Evolutionary conservation across 345 rosid species (phyloP), one percentile per base, ranked within the genome.

Genomic region (Salix udensis): DNA sequence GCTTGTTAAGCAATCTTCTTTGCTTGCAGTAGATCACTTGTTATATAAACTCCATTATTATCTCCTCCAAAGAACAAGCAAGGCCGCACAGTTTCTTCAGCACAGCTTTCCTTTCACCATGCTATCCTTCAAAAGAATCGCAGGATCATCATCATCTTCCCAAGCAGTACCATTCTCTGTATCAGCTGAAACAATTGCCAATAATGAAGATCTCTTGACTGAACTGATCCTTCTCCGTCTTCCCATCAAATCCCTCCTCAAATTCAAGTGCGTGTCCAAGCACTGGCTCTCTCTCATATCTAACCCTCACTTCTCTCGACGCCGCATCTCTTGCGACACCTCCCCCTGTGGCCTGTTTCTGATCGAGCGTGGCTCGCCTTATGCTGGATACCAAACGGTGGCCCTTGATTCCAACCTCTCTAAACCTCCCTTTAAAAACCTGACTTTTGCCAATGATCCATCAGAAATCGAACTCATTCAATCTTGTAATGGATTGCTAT

Each of bases 401-500:
- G n/a, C 31, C 0, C 70, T 87, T 24, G 65, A 75, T 71, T 50
- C 74, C 44, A 65, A 21, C 14, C 73, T 26, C 50, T 68, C 73
- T 58, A 37, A 5, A 1, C 18, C 73, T 73, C 84, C 83, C 1
- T 81, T 79, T n/a, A 24, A 26, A 53, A 37, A 75, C 14, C 76
- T 87, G 55, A 62, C 79, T 26, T 82, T 84, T 14, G 53, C 58
- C 31, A 82, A 84, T 68, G 72, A 83, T 46, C 48, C 82, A 4
- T 65, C 78, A 1, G 77, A 65, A 1, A 85, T 88, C 65, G 36
- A 64, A 48, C 74, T 87, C 62, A n/a, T 78, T 18, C 84, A 86
- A 26, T 90, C 90, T 44, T 86, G 90, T 78, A 86, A 86, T 70
- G 90, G 91, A 12, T 85, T 87, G 48, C 76, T 88, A 18, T 73